Conservation (phyloP, 345 rosid genomes). For the Sonneratia caseolaris region DNA sequence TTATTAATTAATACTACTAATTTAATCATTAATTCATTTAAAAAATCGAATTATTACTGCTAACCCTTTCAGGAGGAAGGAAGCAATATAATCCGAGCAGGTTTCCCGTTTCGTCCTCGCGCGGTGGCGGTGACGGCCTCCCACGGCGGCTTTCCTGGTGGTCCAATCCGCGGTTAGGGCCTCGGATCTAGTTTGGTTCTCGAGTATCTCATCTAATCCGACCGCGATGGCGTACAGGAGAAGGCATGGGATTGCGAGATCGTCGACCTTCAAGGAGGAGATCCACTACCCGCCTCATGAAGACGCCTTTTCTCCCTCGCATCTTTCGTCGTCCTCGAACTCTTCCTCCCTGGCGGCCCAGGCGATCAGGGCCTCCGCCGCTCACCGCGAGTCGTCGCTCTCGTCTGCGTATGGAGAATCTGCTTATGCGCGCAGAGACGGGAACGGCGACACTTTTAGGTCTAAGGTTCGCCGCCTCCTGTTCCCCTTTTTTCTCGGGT, state of each 20-base stretch:
- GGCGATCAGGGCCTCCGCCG: conserved; percentile 70
- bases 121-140: not conserved
- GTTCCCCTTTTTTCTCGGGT: not conserved
- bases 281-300: conserved; percentile 27
- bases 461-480: conserved; percentile 40
- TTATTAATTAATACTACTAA: no score
- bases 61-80: no score
- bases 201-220: not conserved
- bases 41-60: no score
- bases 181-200: not conserved
- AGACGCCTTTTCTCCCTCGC: conserved; percentile 25
- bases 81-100: no score
- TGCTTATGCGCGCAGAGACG: conserved; percentile 11
- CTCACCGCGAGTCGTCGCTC: conserved; percentile 35
- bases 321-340: conserved; percentile 25
- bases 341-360: conserved; percentile 61
- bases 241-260: conserved; percentile 62
- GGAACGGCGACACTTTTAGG: conserved; percentile 23
- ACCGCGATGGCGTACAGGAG: conserved; percentile 80
- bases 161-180: not conserved
- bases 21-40: no score
- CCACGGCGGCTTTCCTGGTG: conserved; percentile 1
- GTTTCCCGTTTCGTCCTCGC: conserved; percentile 6
- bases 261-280: conserved; percentile 83
- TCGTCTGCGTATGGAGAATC: conserved; percentile 29